phyloP scores from a whole-genome alignment of 2,329 filamentous ascomycete genomes.

The Cladosporium sp. region DNA sequence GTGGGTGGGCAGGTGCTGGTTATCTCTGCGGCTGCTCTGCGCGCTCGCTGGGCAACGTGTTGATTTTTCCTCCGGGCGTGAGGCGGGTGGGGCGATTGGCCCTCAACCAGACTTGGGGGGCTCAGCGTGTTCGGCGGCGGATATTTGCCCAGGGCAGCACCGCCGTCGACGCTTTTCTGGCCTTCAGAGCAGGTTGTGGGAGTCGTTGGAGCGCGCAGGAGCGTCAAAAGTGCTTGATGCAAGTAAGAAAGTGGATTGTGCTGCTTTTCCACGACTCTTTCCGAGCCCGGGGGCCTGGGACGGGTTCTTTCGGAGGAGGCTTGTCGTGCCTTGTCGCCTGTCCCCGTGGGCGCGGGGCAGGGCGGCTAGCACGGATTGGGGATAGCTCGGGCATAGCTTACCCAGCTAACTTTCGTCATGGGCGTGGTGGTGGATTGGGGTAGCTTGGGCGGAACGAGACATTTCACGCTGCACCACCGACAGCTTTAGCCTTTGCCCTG shows the following conservation, averaged over 20 bases:
- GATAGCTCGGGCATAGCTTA: neutral
- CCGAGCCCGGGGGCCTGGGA: neutral
- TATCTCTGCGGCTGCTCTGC: neutral
- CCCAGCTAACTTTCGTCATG: slow-evolving; percentile 8
- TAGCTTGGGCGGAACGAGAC: slow-evolving; percentile 10
- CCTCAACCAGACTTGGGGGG: slow-evolving; percentile 7
- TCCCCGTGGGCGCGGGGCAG: slow-evolving; percentile 9
- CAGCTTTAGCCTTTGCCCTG: slow-evolving; percentile 6
- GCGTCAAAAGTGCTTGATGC: neutral
- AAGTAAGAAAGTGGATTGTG: neutral
- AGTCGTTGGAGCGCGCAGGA: neutral
- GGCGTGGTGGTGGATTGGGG: neutral
- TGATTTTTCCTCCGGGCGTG: slow-evolving; percentile 1
- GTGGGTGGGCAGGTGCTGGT: neutral
- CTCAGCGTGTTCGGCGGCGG: slow-evolving; percentile 2
- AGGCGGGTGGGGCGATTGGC: slow-evolving; percentile 5
- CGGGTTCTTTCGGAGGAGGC: slow-evolving; percentile 1
- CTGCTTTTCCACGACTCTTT: slow-evolving; percentile 4
- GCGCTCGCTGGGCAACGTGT: neutral
- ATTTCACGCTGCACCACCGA: neutral
- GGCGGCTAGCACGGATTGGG: neutral
- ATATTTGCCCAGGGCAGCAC: neutral
- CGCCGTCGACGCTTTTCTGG: neutral
- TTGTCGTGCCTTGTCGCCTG: neutral
- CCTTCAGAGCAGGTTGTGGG: neutral